Conservation (phyloP, 1,284 basidiomycete species). For the Mycena citricolor region DNA sequence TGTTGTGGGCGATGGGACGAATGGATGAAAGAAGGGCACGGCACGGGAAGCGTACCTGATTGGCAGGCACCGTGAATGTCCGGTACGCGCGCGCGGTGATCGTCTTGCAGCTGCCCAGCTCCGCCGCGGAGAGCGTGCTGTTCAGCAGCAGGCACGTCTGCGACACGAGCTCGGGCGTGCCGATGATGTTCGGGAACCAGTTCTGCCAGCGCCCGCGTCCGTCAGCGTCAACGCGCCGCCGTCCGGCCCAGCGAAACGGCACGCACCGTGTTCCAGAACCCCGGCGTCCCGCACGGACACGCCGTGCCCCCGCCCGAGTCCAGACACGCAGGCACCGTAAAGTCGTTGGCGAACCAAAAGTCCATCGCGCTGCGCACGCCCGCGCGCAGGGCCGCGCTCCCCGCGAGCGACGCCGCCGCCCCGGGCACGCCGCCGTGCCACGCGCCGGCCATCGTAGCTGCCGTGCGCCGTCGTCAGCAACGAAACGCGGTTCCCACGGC, state of each 20-base stretch:
- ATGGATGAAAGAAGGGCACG: no score
- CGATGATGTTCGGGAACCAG: constrained; percentile 69
- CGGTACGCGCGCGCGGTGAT: constrained; percentile 54
- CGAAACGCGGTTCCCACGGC: neutral
- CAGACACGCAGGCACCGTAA: constrained; percentile 50
- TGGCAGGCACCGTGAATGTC: constrained; percentile 44
- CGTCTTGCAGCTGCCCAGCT: constrained; percentile 46
- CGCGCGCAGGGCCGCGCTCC: constrained; percentile 37
- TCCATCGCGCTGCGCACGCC: constrained; percentile 54
- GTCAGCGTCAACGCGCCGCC: no score
- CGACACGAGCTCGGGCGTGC: constrained; percentile 53
- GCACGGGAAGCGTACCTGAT: no score
- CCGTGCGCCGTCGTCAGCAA: no score
- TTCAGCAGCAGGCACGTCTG: constrained; percentile 59
- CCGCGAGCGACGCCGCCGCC: constrained; percentile 40
- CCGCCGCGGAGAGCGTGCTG: constrained; percentile 39
- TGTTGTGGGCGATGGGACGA: no score
- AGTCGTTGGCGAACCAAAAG: constrained; percentile 67
- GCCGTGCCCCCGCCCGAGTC: constrained; percentile 46
- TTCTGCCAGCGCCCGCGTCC: no score
- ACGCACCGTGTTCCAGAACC: constrained; percentile 38
- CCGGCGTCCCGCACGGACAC: constrained; percentile 57
- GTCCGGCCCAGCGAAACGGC: no score
- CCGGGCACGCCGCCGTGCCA: constrained; percentile 50
- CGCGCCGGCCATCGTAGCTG: constrained; percentile 54